Evolutionary conservation across 139 green algal genomes (phyloP).

Genomic region (Microglena sp.): DNA sequence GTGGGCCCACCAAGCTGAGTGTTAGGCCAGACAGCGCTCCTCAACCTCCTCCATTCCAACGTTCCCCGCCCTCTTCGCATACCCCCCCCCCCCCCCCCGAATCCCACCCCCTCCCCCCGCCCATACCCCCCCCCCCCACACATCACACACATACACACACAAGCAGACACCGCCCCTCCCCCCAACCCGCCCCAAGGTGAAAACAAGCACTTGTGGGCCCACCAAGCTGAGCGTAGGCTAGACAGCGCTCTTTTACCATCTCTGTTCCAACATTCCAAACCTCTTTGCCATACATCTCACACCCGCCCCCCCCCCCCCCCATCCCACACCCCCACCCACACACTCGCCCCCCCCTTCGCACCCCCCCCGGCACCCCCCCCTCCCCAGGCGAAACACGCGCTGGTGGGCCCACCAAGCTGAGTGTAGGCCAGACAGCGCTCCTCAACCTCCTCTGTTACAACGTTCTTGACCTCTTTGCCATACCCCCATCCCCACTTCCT

Average conservation of each 20-base stretch:
- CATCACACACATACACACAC: too few species aligned
- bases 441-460: not conserved
- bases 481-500: not conserved
- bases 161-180: too few species aligned
- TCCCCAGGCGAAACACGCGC: constrained; percentile 4
- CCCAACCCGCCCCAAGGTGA: too few species aligned
- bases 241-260: constrained; percentile 20
- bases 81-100: not conserved
- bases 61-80: not conserved
- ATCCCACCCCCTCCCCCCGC: too few species aligned
- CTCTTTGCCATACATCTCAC: not conserved
- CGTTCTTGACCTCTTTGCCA: not conserved
- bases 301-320: not conserved
- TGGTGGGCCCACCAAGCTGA: too few species aligned
- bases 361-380: too few species aligned
- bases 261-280: constrained; percentile 28
- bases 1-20: too few species aligned
- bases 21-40: not conserved
- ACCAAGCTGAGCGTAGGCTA: constrained; percentile 8
- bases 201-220: not conserved
- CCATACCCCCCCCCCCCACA: too few species aligned
- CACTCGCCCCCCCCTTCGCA: too few species aligned
- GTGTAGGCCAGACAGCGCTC: not conserved
- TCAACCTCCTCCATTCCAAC: not conserved
- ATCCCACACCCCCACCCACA: not conserved